These are phyloP conservation scores for Aphanomyces astaci DNA, from an alignment of 352 stramenopile species.

Conservation along the genomic window DNA sequence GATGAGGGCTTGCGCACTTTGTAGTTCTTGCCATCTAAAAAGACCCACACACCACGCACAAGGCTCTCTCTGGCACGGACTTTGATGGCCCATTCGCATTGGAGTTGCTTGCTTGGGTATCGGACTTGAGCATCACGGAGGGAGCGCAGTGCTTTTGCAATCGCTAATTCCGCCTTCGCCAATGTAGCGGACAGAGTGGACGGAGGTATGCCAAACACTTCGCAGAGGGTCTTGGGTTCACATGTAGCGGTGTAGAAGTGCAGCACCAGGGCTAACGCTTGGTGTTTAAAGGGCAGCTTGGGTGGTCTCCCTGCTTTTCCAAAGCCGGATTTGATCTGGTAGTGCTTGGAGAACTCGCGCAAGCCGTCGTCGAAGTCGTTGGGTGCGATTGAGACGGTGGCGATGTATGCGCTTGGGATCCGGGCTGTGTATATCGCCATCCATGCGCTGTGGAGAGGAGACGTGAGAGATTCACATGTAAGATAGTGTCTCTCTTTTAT, in stretches of 20 bases:
- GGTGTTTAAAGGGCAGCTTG: slow-evolving; percentile 22
- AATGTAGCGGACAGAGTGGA: not conserved
- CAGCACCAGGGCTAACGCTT: slow-evolving; percentile 19
- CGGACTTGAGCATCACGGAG: not conserved
- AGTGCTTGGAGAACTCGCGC: not conserved
- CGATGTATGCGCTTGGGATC: too few species aligned
- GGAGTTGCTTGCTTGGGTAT: not conserved
- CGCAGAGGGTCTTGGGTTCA: slow-evolving; percentile 7
- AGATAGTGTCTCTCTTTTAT: too few species aligned
- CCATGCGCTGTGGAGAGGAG: too few species aligned
- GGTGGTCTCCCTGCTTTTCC: too few species aligned
- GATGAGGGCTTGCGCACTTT: not conserved
- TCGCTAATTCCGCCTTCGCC: not conserved
- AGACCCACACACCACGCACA: slow-evolving; percentile 19
- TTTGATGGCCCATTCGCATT: not conserved
- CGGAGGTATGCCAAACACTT: slow-evolving; percentile 16
- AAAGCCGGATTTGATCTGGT: not conserved
- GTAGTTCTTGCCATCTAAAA: slow-evolving; percentile 25
- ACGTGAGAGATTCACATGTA: too few species aligned
- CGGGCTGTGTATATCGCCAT: too few species aligned
- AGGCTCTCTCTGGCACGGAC: too few species aligned
- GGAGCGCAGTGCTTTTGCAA: not conserved
- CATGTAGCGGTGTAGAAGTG: slow-evolving; percentile 21
- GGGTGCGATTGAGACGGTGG: not conserved
- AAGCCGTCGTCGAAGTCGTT: not conserved